These are phyloP conservation scores for Zymoseptoria brevis DNA, from an alignment of 2,329 filamentous ascomycete species.

Conservation along the genomic window DNA sequence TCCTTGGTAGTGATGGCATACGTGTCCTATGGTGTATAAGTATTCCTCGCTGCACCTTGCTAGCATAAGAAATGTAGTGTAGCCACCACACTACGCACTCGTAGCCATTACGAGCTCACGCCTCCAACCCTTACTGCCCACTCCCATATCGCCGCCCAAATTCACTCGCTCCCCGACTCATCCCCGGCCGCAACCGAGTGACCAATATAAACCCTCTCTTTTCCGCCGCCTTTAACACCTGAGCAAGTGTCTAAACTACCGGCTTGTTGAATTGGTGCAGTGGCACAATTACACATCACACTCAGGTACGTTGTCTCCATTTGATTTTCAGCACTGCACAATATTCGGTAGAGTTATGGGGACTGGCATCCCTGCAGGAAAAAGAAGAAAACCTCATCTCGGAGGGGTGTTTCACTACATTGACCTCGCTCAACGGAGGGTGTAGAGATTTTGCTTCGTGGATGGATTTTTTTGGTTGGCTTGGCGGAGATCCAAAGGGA, in stretches of 20 bases:
- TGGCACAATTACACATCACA: background rate
- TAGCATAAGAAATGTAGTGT: too few species aligned
- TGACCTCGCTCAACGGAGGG: background rate
- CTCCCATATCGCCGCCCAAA: too few species aligned
- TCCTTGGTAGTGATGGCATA: too few species aligned
- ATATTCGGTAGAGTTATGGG: background rate
- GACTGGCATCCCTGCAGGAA: background rate
- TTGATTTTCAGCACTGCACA: background rate
- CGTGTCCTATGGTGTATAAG: too few species aligned
- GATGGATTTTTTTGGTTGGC: background rate
- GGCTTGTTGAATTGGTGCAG: background rate
- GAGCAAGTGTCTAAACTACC: background rate
- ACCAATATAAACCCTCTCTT: background rate
- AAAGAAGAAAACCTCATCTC: background rate
- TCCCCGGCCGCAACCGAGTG: background rate
- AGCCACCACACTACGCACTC: too few species aligned
- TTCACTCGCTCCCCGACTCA: background rate
- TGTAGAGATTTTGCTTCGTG: background rate
- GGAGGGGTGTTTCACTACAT: background rate
- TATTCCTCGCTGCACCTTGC: too few species aligned
- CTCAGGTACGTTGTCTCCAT: background rate
- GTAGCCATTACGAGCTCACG: too few species aligned
- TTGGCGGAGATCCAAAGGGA: too few species aligned
- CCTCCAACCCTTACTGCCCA: too few species aligned
- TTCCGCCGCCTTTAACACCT: background rate